Evolutionary conservation across 1,284 basidiomycete genomes (phyloP).

Genomic region (Ceratobasidium sp.): DNA sequence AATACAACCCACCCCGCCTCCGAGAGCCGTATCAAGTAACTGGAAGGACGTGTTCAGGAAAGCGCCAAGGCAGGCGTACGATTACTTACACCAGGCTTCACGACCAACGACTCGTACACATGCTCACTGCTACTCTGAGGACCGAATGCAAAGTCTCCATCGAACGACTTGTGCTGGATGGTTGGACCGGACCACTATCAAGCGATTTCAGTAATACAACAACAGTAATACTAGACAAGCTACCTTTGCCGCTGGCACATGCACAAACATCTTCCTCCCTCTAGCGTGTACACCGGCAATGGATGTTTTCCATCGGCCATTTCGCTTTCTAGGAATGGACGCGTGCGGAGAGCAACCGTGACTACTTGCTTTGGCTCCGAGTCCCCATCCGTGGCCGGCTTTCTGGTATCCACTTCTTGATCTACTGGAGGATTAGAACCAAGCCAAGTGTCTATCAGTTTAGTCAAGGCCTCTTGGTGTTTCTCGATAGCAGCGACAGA

Average conservation of each 20-base stretch:
- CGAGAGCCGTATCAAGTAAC: conserved; percentile 49
- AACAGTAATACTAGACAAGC: neutral
- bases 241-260: conserved; percentile 51
- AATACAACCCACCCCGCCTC: conserved; percentile 49
- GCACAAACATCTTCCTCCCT: conserved; percentile 49
- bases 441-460: conserved; percentile 30
- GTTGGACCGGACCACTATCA: conserved; percentile 50
- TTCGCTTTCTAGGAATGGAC: conserved; percentile 47
- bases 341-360: conserved; percentile 50
- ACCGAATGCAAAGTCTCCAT: conserved; percentile 49
- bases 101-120: conserved; percentile 49
- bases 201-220: neutral
- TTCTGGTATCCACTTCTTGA: neutral
- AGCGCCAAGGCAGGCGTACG: neutral
- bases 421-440: conserved; percentile 3
- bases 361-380: conserved; percentile 45
- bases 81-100: conserved; percentile 46
- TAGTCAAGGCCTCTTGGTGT: neutral
- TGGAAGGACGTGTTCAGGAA: conserved; percentile 19
- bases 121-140: conserved; percentile 49
- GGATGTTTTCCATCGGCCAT: conserved; percentile 38
- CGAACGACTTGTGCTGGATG: conserved; percentile 50
- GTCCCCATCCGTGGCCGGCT: neutral
- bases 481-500: conserved; percentile 32
- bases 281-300: conserved; percentile 45